These are phyloP conservation scores for Brachypodium distachyon DNA, from an alignment of 202 grass and related monocot species.

Conservation along the genomic window DNA sequence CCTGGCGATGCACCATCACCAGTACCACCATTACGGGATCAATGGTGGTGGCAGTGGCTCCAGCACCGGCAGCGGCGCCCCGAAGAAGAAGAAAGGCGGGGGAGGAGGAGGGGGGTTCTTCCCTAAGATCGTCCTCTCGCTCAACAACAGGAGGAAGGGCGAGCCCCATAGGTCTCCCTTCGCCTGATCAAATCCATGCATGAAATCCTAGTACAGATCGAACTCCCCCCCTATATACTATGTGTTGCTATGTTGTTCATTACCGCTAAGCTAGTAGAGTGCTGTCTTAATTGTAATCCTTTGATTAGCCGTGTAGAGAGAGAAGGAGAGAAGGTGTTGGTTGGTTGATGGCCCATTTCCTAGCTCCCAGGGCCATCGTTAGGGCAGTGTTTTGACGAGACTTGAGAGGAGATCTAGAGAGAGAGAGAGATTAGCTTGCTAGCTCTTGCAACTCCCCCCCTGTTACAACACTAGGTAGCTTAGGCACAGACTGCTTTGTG, in stretches of 20 bases:
- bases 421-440: not conserved
- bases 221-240: not conserved
- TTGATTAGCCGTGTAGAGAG: slow-evolving; percentile 44
- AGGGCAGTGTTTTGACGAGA: slow-evolving; percentile 35
- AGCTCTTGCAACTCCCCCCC: slow-evolving; percentile 14
- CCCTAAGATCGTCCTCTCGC: slow-evolving; percentile 71
- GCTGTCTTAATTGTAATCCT: slow-evolving; percentile 32
- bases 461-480: slow-evolving; percentile 70
- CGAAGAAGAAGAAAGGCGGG: slow-evolving; percentile 81
- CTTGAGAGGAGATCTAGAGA: not conserved
- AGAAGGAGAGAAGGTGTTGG: not conserved
- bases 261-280: not conserved
- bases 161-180: slow-evolving; percentile 84
- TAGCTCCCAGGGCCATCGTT: slow-evolving; percentile 4
- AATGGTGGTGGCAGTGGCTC: slow-evolving; percentile 22
- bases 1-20: too few relatives aligned
- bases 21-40: not conserved
- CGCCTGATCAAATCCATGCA: slow-evolving; percentile 23
- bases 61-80: slow-evolving; percentile 13
- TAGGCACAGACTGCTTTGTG: slow-evolving; percentile 1
- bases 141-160: slow-evolving; percentile 83
- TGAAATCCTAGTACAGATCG: slow-evolving; percentile 19
- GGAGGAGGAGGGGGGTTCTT: slow-evolving; percentile 49
- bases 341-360: not conserved
- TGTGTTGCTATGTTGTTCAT: slow-evolving; percentile 20